These are phyloP conservation scores for Peziza echinospora DNA, from an alignment of 495 filamentous ascomycete species.

Conservation along the genomic window DNA sequence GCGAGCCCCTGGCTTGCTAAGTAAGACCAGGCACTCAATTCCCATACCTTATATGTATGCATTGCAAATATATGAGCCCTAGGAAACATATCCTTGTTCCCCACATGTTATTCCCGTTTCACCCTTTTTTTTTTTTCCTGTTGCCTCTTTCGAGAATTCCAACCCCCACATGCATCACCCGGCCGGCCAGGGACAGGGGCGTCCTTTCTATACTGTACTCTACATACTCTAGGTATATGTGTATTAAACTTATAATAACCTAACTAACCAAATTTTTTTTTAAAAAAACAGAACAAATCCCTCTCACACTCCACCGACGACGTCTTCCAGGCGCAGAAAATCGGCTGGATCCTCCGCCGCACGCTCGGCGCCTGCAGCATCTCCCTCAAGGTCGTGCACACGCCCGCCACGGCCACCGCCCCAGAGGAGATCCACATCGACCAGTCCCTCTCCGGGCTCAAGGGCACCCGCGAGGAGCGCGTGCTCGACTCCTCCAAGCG, in stretches of 20 bases:
- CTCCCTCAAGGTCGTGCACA: constrained; percentile 47
- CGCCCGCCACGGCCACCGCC: constrained; percentile 23
- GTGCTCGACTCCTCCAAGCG: constrained; percentile 29
- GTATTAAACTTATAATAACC: no score
- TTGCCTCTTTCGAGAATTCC: no score
- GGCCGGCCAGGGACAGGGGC: no score
- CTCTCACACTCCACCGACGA: constrained; percentile 52
- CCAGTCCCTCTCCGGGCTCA: constrained; percentile 52
- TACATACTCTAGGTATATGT: no score
- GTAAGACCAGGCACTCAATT: no score
- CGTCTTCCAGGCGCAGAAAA: constrained; percentile 57
- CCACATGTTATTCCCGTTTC: no score
- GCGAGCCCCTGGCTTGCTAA: no score
- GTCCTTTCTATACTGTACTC: no score
- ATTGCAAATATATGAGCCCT: no score
- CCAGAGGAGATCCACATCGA: constrained; percentile 58
- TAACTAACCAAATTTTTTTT: constrained; percentile 4
- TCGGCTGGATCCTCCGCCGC: constrained; percentile 67
- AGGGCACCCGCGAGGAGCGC: constrained; percentile 49
- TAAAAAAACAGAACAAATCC: constrained; percentile 47
- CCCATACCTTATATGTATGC: no score
- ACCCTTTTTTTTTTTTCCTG: no score
- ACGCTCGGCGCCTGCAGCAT: constrained; percentile 48
- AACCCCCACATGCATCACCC: neutral
- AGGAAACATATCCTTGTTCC: no score